These are phyloP conservation scores for Pythium dissotocum DNA, from an alignment of 352 stramenopile genomes.

Conservation along the genomic window DNA sequence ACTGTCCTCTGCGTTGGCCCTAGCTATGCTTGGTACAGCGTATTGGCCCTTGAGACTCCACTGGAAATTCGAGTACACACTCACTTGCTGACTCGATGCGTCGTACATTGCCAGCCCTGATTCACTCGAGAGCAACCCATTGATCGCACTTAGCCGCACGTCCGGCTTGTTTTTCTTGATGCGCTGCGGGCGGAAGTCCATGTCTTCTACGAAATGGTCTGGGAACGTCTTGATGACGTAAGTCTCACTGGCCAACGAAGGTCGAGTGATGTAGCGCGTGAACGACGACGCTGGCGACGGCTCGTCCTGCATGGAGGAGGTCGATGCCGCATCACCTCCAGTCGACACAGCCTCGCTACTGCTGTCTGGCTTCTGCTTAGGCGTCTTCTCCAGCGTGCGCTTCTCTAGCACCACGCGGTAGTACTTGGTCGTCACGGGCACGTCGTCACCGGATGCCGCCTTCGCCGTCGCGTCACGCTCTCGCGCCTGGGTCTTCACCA, in stretches of 20 bases:
- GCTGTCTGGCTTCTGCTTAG: conserved; percentile 14
- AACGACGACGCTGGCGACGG: conserved; percentile 20
- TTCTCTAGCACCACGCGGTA: conserved; percentile 87
- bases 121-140: conserved; percentile 63
- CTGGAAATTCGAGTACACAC: conserved; percentile 80
- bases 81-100: conserved; percentile 44
- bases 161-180: conserved; percentile 77
- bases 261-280: conserved; percentile 9
- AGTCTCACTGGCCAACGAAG: conserved; percentile 11
- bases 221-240: conserved; percentile 85
- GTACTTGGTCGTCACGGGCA: conserved; percentile 42
- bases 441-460: background rate
- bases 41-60: conserved; percentile 75
- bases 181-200: conserved; percentile 82
- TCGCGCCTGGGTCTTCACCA: conserved; percentile 56
- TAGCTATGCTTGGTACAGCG: conserved; percentile 49
- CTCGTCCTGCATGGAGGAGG: background rate
- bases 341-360: conserved; percentile 5
- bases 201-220: conserved; percentile 81
- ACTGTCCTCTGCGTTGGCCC: background rate
- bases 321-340: background rate
- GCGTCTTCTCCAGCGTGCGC: conserved; percentile 43
- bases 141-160: conserved; percentile 74
- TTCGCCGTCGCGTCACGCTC: conserved; percentile 18
- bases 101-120: conserved; percentile 78